These are phyloP conservation scores for Hypericum perforatum DNA, from an alignment of 345 rosid species.

Conservation along the genomic window DNA sequence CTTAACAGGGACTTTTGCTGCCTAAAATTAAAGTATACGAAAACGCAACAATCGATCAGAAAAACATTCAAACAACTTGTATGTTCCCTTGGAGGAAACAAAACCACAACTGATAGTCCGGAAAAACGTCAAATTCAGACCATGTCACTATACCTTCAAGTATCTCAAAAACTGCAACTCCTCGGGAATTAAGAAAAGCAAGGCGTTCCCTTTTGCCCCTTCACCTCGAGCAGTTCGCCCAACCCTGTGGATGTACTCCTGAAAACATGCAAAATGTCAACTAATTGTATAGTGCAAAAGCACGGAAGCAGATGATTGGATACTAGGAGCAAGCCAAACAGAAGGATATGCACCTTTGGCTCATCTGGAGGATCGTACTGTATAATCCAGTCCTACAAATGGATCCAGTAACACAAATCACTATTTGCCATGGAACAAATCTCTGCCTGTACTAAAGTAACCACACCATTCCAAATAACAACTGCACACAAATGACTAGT, in stretches of 20 bases:
- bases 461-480: not conserved
- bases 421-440: not conserved
- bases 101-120: too few species aligned
- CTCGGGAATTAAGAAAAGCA: constrained; percentile 86
- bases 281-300: not conserved
- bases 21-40: constrained; percentile 22
- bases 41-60: too few species aligned
- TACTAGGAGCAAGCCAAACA: not conserved
- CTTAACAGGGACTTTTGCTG: constrained; percentile 84
- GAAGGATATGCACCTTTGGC: constrained; percentile 53
- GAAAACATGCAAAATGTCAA: constrained; percentile 16
- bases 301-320: not conserved
- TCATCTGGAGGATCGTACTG: constrained; percentile 99
- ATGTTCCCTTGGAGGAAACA: too few species aligned
- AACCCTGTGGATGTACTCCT: constrained; percentile 98
- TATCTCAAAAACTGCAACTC: constrained; percentile 84
- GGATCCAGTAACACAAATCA: constrained; percentile 1
- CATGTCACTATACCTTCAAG: constrained; percentile 46
- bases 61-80: too few species aligned
- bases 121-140: too few species aligned
- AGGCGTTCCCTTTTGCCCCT: constrained; percentile 91
- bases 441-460: not conserved
- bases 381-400: constrained; percentile 85
- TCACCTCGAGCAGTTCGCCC: constrained; percentile 99
- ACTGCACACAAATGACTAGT: not conserved